A percentile compares a stretch with the other conserved stretches of the same genome.
phyloP scores from a whole-genome alignment of 495 filamentous ascomycete species.

The Penicillium waksmanii region DNA sequence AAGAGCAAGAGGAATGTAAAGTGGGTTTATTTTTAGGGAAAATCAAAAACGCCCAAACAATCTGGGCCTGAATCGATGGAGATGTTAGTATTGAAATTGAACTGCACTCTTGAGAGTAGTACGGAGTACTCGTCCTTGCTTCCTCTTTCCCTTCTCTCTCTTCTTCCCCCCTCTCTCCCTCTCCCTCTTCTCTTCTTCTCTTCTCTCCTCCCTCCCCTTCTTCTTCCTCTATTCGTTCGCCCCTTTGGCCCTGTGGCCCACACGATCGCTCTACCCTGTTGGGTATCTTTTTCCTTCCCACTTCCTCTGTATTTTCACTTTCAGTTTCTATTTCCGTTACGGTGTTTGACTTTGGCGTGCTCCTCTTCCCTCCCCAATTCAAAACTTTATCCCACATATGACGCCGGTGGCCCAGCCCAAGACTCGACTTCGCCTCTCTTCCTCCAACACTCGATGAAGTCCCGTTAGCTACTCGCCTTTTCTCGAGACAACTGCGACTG shows the following conservation, averaged over 20 bases:
- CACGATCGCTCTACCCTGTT: conserved; percentile 5
- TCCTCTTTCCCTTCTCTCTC: neutral
- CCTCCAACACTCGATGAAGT: conserved; percentile 43
- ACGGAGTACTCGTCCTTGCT: too few relatives aligned
- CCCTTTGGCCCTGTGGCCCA: conserved; percentile 1
- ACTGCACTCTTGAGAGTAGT: too few relatives aligned
- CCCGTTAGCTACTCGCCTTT: conserved; percentile 26
- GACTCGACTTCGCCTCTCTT: conserved; percentile 6
- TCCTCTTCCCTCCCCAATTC: neutral
- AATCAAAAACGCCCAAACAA: neutral
- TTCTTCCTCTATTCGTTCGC: conserved; percentile 7
- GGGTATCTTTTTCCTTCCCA: conserved; percentile 7
- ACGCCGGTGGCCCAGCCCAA: conserved; percentile 21
- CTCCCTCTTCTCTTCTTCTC: conserved; percentile 14
- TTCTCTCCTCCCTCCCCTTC: conserved; percentile 15
- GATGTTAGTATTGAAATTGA: too few relatives aligned
- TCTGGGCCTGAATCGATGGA: neutral
- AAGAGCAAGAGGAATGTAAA: neutral
- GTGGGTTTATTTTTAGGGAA: conserved; percentile 24
- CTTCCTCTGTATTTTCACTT: conserved; percentile 15
- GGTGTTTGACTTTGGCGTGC: conserved; percentile 4
- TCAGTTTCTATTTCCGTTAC: conserved; percentile 14
- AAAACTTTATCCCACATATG: conserved; percentile 23
- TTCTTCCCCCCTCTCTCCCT: neutral
- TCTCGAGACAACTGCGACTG: neutral